A percentile compares a stretch with the other conserved stretches of the same genome.
phyloP scores from a whole-genome alignment of 2,329 filamentous ascomycete genomes.

The Furcasterigmium furcatum region DNA sequence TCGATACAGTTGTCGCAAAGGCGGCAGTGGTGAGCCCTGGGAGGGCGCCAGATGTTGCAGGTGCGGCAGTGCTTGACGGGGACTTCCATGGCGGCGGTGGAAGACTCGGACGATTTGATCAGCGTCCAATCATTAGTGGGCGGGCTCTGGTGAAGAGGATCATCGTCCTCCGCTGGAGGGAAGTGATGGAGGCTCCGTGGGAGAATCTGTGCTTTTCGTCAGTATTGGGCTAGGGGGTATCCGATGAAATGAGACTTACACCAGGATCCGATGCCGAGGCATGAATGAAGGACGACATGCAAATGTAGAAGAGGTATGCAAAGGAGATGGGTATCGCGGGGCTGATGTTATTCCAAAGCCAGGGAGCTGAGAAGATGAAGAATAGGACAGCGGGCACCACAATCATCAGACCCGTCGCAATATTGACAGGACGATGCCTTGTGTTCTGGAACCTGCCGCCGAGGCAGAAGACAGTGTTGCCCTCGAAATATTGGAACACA shows the following conservation, averaged over 20 bases:
- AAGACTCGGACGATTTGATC: slow-evolving; percentile 73
- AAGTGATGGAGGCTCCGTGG: slow-evolving; percentile 90
- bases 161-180: slow-evolving; percentile 72
- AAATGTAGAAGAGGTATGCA: slow-evolving; percentile 87
- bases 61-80: slow-evolving; percentile 98
- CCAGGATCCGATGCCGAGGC: slow-evolving; percentile 91
- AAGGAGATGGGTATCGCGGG: slow-evolving; percentile 87
- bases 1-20: slow-evolving; percentile 97
- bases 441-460: slow-evolving; percentile 88
- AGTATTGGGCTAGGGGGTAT: background rate
- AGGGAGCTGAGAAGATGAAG: slow-evolving; percentile 80
- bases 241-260: slow-evolving; percentile 52
- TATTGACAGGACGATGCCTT: slow-evolving; percentile 80
- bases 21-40: slow-evolving; percentile 92
- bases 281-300: slow-evolving; percentile 89
- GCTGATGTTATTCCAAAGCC: slow-evolving; percentile 81
- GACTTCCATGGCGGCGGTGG: slow-evolving; percentile 90
- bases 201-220: slow-evolving; percentile 66
- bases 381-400: slow-evolving; percentile 78
- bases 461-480: slow-evolving; percentile 87
- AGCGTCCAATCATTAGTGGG: slow-evolving; percentile 92
- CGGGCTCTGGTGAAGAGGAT: slow-evolving; percentile 77
- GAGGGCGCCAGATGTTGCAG: slow-evolving; percentile 95
- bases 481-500: slow-evolving; percentile 74
- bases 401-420: slow-evolving; percentile 80